Percentiles rank a stretch among this genome's conserved stretches.
Evolutionary conservation across 2,329 filamentous ascomycete genomes (phyloP).

Genomic region (Colletotrichum tropicale): DNA sequence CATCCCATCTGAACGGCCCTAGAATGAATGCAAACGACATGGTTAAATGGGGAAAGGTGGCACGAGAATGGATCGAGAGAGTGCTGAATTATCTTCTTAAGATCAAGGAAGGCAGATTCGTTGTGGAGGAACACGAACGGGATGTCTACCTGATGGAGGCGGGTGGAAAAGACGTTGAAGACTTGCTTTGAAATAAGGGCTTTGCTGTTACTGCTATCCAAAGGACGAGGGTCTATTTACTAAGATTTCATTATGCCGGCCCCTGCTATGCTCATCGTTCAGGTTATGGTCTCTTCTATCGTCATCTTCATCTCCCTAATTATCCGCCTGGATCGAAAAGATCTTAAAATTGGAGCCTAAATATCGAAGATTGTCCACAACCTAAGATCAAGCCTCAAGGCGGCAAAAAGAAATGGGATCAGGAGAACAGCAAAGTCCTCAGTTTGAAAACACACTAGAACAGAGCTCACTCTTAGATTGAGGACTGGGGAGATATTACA

Average conservation of each 20-base stretch:
- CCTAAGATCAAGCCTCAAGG: not conserved
- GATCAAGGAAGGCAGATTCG: not conserved
- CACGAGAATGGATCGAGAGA: not conserved
- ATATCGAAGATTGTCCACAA: not conserved
- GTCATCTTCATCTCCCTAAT: not conserved
- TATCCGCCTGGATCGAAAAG: not conserved
- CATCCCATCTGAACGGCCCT: not conserved
- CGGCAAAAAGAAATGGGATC: not conserved
- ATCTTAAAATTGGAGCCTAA: not conserved
- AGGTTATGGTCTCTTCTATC: not conserved
- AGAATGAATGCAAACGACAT: not conserved
- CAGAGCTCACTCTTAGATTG: not conserved
- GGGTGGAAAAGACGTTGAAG: not conserved
- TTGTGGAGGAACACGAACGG: not conserved
- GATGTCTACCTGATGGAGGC: not conserved
- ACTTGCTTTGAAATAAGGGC: not conserved
- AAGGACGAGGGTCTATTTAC: not conserved
- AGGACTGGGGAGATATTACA: not conserved
- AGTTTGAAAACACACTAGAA: not conserved
- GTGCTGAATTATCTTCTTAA: not conserved
- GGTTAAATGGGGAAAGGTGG: not conserved
- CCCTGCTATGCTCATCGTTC: not conserved
- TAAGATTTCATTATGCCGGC: not conserved
- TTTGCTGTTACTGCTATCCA: not conserved
- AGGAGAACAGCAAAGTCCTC: not conserved